These are phyloP conservation scores for Chenopodium formosanum DNA, from an alignment of 148 eudicot genomes.

Conservation along the genomic window DNA sequence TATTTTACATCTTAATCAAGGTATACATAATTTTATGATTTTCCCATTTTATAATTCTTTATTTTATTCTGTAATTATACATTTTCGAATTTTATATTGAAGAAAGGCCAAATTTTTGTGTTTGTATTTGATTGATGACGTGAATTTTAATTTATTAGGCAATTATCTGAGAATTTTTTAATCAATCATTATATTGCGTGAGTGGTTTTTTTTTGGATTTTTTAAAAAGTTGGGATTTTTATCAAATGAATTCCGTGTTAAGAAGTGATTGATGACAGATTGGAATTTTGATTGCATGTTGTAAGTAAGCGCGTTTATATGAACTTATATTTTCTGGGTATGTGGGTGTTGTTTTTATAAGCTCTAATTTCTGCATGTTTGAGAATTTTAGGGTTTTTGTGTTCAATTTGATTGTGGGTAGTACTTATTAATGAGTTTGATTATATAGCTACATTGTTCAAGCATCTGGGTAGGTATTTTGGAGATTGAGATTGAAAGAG, in stretches of 20 bases:
- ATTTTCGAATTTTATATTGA: constrained; percentile 3
- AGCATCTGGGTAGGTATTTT: constrained; percentile 13
- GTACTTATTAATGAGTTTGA: constrained; percentile 13
- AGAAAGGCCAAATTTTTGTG: constrained; percentile 17
- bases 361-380: not conserved
- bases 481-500: constrained; percentile 5
- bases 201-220: not conserved
- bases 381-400: not conserved
- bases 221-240: not conserved
- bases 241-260: constrained; percentile 7
- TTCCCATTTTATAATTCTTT: not conserved
- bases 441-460: not conserved
- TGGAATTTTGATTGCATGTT: constrained; percentile 18
- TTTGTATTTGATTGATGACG: constrained; percentile 7
- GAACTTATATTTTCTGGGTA: not conserved
- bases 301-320: constrained; percentile 23
- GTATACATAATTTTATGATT: not conserved
- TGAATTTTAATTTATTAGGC: constrained; percentile 12
- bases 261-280: constrained; percentile 23
- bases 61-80: not conserved
- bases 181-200: not conserved
- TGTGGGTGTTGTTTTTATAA: not conserved
- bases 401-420: constrained; percentile 11
- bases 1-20: constrained; percentile 17
- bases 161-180: not conserved